Evolutionary conservation across 2,329 filamentous ascomycete genomes (phyloP).

Genomic region (Ophiobolus disseminans): DNA sequence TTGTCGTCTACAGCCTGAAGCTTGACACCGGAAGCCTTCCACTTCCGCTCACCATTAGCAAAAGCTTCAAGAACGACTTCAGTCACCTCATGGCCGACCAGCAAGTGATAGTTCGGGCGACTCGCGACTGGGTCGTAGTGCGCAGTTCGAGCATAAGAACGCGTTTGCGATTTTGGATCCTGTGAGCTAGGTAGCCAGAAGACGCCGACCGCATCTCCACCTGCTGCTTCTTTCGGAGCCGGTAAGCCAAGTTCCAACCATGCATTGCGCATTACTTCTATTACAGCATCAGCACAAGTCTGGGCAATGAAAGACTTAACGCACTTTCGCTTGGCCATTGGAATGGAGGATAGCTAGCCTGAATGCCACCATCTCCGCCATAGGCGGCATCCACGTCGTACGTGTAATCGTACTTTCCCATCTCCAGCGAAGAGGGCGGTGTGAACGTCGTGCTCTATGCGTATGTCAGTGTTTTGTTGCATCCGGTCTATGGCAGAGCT

Average conservation of each 20-base stretch:
- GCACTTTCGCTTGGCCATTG: slow-evolving; percentile 15
- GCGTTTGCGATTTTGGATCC: slow-evolving; percentile 21
- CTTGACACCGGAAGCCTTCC: slow-evolving; percentile 6
- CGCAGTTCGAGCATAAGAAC: slow-evolving; percentile 39
- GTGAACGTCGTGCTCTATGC: slow-evolving; percentile 20
- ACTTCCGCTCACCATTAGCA: neutral
- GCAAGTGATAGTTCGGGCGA: slow-evolving; percentile 32
- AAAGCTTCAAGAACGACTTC: slow-evolving; percentile 8
- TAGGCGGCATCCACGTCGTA: slow-evolving; percentile 10
- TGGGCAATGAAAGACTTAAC: too few species aligned
- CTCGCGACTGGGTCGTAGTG: slow-evolving; percentile 36
- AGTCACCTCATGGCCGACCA: slow-evolving; percentile 21
- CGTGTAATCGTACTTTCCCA: slow-evolving; percentile 12
- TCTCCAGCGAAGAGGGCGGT: slow-evolving; percentile 44
- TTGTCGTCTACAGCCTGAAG: neutral
- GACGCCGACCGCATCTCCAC: slow-evolving; percentile 12
- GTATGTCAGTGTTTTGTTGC: too few species aligned
- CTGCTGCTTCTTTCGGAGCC: slow-evolving; percentile 14
- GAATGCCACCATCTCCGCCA: slow-evolving; percentile 13
- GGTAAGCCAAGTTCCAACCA: slow-evolving; percentile 14
- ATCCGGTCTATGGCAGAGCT: too few species aligned
- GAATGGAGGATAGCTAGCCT: slow-evolving; percentile 18
- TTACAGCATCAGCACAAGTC: too few species aligned
- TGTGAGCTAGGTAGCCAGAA: slow-evolving; percentile 15
- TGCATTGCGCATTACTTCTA: slow-evolving; percentile 12